Percentiles rank a stretch among this genome's conserved stretches.
Evolutionary conservation across 148 eudicot species (phyloP).

Genomic region (Arctostaphylos glauca): DNA sequence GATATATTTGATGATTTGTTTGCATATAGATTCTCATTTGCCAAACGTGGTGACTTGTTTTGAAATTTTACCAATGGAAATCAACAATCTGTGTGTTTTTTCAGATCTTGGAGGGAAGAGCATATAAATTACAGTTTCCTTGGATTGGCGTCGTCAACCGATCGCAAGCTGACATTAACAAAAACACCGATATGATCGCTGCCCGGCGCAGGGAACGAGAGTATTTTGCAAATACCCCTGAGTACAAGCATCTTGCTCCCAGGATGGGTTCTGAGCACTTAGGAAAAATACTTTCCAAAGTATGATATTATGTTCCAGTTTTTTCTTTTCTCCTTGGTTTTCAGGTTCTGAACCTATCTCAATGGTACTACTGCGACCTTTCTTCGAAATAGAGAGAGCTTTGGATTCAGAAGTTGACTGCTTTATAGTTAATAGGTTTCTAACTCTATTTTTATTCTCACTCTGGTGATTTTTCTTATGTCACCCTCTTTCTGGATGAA

Average conservation of each 20-base stretch:
- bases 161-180: constrained; percentile 38
- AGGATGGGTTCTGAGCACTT: constrained; percentile 34
- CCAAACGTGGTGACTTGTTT: neutral
- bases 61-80: neutral
- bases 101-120: constrained; percentile 33
- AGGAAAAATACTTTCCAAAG: constrained; percentile 27
- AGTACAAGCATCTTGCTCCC: constrained; percentile 20
- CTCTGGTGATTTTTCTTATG: neutral
- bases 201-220: constrained; percentile 28
- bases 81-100: neutral
- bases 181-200: constrained; percentile 28
- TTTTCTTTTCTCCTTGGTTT: neutral
- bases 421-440: neutral
- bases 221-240: constrained; percentile 23
- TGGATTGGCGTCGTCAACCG: constrained; percentile 40
- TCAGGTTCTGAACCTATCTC: neutral
- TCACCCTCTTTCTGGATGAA: constrained; percentile 6
- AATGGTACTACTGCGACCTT: no score
- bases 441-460: neutral
- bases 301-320: neutral
- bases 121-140: constrained; percentile 30
- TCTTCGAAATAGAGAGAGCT: neutral
- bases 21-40: neutral
- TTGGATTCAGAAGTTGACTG: neutral
- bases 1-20: neutral